Percentiles rank a stretch among this genome's conserved stretches.
phyloP scores from a whole-genome alignment of 495 filamentous ascomycete genomes.

The Cercophora samala region DNA sequence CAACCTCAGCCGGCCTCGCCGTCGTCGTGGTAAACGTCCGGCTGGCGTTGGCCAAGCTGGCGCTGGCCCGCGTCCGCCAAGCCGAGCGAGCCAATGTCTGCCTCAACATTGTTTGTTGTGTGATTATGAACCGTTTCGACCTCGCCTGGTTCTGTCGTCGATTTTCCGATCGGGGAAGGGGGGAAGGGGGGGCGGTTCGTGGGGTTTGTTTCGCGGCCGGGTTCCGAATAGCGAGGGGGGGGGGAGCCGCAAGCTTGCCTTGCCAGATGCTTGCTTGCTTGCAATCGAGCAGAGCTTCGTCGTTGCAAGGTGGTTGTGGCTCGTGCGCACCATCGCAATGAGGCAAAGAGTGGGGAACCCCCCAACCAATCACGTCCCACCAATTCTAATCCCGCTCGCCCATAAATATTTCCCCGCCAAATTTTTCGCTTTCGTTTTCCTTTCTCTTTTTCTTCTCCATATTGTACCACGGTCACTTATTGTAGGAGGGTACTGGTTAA shows the following conservation, averaged over 20 bases:
- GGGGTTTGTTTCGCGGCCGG: too few relatives aligned
- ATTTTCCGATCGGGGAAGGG: constrained; percentile 10
- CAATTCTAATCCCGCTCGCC: constrained; percentile 25
- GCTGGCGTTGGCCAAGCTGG: constrained; percentile 57
- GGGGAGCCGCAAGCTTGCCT: constrained; percentile 13
- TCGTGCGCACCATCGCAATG: not conserved
- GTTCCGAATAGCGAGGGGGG: too few relatives aligned
- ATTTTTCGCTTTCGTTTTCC: constrained; percentile 30
- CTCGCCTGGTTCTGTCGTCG: constrained; percentile 39
- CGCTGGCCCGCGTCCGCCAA: constrained; percentile 68
- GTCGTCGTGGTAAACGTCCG: constrained; percentile 73
- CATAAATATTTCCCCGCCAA: constrained; percentile 23
- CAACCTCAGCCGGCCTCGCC: constrained; percentile 77
- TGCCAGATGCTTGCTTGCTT: not conserved
- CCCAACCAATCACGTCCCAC: constrained; percentile 28
- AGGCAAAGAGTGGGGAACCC: not conserved
- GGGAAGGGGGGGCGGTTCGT: not conserved
- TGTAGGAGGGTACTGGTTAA: constrained; percentile 64
- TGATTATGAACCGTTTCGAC: constrained; percentile 23
- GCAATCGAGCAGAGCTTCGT: constrained; percentile 12
- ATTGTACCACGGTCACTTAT: constrained; percentile 73
- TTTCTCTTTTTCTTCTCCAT: constrained; percentile 42
- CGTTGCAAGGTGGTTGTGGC: not conserved
- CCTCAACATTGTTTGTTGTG: constrained; percentile 76
- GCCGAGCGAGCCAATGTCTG: constrained; percentile 82